These are phyloP conservation scores for Clarkia xantiana DNA, from an alignment of 345 rosid genomes.

Conservation along the genomic window DNA sequence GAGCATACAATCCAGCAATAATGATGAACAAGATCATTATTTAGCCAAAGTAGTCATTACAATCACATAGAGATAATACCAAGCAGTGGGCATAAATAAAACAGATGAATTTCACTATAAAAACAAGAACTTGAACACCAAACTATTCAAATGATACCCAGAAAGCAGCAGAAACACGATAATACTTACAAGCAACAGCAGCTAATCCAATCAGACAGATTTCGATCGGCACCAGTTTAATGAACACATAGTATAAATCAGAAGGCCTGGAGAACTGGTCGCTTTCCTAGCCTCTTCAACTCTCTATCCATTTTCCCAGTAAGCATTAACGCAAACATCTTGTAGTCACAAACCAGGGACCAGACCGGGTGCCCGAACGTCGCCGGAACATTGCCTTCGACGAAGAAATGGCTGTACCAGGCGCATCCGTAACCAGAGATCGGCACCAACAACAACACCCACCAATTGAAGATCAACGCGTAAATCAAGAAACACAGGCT, in stretches of 20 bases:
- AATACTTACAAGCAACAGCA: too few relatives aligned
- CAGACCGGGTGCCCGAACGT: slow-evolving; percentile 81
- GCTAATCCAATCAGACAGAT: too few relatives aligned
- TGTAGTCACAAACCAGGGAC: slow-evolving; percentile 72
- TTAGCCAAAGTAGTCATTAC: too few relatives aligned
- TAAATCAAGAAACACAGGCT: slow-evolving; percentile 31
- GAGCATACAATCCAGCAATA: too few relatives aligned
- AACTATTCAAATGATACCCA: too few relatives aligned
- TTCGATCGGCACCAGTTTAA: too few relatives aligned
- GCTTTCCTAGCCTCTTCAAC: slow-evolving; percentile 88
- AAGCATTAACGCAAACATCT: slow-evolving; percentile 90
- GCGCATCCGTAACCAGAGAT: slow-evolving; percentile 65
- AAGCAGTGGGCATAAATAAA: too few relatives aligned
- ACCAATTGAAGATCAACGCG: slow-evolving; percentile 43
- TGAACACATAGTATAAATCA: slow-evolving; percentile 14
- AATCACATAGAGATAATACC: too few relatives aligned
- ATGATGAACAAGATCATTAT: too few relatives aligned
- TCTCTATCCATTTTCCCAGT: slow-evolving; percentile 90
- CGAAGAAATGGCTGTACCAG: slow-evolving; percentile 95
- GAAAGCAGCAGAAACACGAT: too few relatives aligned
- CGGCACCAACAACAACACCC: slow-evolving; percentile 55
- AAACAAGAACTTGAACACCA: too few relatives aligned
- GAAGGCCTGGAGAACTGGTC: slow-evolving; percentile 57
- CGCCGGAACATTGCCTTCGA: slow-evolving; percentile 74
- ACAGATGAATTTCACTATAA: too few relatives aligned